phyloP scores from a whole-genome alignment of 1,284 basidiomycete species.

The Boletus sp. region DNA sequence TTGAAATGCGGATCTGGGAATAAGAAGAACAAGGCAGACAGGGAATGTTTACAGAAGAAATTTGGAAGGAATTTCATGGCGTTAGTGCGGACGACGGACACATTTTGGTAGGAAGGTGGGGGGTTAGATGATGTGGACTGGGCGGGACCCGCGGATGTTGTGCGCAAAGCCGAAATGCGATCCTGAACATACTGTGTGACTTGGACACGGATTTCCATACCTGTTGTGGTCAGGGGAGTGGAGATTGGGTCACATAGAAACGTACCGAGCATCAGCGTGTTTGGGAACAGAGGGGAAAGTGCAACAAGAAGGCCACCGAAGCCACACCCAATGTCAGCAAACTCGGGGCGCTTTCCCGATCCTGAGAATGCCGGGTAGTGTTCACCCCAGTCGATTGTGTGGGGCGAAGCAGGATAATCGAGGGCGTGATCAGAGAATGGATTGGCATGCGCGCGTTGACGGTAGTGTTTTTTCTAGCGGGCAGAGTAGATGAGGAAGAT shows the following conservation, averaged over 20 bases:
- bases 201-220: constrained; percentile 96
- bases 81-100: constrained; percentile 93
- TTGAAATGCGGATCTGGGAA: constrained; percentile 99
- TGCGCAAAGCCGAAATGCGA: constrained; percentile 84
- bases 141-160: constrained; percentile 40
- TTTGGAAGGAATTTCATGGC: constrained; percentile 99
- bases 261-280: constrained; percentile 91
- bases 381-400: constrained; percentile 76
- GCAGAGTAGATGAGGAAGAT: background rate
- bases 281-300: constrained; percentile 88
- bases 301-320: constrained; percentile 93
- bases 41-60: constrained; percentile 88
- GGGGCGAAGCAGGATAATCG: constrained; percentile 83
- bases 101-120: constrained; percentile 73
- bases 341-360: constrained; percentile 73
- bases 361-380: constrained; percentile 78
- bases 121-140: constrained; percentile 24
- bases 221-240: constrained; percentile 38
- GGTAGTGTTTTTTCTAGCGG: constrained; percentile 87
- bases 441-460: constrained; percentile 97
- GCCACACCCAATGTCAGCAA: constrained; percentile 96
- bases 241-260: constrained; percentile 15
- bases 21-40: constrained; percentile 94
- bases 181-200: constrained; percentile 97
- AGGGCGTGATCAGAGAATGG: constrained; percentile 96